Conservation (phyloP, 257 asterid genomes). For the Capsicum chinense region DNA sequence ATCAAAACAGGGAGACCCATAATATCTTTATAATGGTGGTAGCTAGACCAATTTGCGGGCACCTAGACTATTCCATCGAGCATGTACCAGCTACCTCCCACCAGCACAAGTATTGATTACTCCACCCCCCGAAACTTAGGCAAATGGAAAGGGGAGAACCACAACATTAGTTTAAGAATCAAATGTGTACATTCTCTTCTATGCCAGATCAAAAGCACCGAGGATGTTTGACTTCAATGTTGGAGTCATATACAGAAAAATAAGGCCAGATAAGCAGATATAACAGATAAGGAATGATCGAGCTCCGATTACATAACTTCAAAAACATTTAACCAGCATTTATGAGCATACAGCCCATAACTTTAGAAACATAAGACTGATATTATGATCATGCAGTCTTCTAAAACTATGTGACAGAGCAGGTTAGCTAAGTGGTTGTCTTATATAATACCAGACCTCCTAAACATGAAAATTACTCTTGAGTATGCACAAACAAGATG, state of each 20-base stretch:
- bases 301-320: neutral
- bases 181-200: neutral
- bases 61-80: slow-evolving; percentile 6
- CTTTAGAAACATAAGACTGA: slow-evolving; percentile 5
- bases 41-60: neutral
- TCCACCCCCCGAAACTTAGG: neutral
- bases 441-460: neutral
- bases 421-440: neutral
- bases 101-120: neutral
- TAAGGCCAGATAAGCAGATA: neutral
- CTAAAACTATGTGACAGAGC: neutral
- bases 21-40: neutral
- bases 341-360: neutral
- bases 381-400: neutral
- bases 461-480: neutral
- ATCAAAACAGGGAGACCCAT: neutral
- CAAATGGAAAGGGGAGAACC: slow-evolving; percentile 1
- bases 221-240: slow-evolving; percentile 8
- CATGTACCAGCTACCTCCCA: neutral
- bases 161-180: neutral
- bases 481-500: slow-evolving; percentile 11
- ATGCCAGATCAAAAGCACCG: neutral
- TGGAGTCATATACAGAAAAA: slow-evolving; percentile 15
- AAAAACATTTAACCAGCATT: neutral
- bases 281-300: slow-evolving; percentile 13